phyloP scores from a whole-genome alignment of 1,284 basidiomycete species.

The Leccinum glutinopallens region DNA sequence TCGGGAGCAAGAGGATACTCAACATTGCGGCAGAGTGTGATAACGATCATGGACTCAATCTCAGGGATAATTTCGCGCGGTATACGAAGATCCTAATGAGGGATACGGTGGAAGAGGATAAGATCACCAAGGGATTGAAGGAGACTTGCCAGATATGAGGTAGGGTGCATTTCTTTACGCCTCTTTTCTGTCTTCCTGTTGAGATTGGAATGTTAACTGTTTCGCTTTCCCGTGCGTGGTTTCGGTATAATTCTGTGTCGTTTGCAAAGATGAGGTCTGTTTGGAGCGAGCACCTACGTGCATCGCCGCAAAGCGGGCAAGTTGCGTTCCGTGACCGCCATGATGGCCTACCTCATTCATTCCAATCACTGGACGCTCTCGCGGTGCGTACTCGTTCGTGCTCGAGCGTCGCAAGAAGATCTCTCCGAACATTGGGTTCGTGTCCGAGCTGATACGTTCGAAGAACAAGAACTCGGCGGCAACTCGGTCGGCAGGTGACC shows the following conservation, averaged over 20 bases:
- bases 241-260: not conserved
- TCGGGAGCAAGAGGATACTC: slow-evolving; percentile 88
- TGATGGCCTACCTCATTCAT: slow-evolving; percentile 92
- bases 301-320: slow-evolving; percentile 94
- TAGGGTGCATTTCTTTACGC: slow-evolving; percentile 41
- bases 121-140: slow-evolving; percentile 79
- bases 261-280: slow-evolving; percentile 76
- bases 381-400: slow-evolving; percentile 86
- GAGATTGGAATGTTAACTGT: slow-evolving; percentile 10
- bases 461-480: slow-evolving; percentile 85
- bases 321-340: slow-evolving; percentile 78
- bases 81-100: slow-evolving; percentile 90
- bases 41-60: slow-evolving; percentile 71
- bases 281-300: slow-evolving; percentile 88
- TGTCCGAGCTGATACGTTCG: slow-evolving; percentile 95
- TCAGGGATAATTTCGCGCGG: slow-evolving; percentile 65
- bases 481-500: slow-evolving; percentile 76
- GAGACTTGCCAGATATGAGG: slow-evolving; percentile 87
- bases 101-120: slow-evolving; percentile 93
- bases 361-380: slow-evolving; percentile 95
- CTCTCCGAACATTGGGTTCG: slow-evolving; percentile 98
- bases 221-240: not conserved
- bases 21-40: slow-evolving; percentile 82
- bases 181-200: not conserved
- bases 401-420: slow-evolving; percentile 89